Conservation (phyloP, 169 alveolate species). For the Cryptosporidium viatorum region DNA sequence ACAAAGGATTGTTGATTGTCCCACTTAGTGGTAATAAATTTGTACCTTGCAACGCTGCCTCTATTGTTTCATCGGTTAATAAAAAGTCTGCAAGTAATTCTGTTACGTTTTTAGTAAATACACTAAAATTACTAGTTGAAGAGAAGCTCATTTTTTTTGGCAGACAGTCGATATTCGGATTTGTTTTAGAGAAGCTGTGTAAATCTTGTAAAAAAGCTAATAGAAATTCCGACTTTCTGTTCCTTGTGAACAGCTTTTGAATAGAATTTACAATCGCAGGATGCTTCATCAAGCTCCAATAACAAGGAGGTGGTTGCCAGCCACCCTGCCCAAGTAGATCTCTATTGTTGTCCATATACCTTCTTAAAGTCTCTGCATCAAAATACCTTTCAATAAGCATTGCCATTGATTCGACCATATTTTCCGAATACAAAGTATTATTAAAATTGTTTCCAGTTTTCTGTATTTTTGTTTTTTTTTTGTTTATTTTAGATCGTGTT, state of each 20-base stretch:
- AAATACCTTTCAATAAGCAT: slow-evolving; percentile 82
- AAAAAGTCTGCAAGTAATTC: slow-evolving; percentile 88
- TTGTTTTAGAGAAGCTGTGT: slow-evolving; percentile 80
- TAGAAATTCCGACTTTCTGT: slow-evolving; percentile 85
- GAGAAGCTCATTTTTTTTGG: slow-evolving; percentile 79
- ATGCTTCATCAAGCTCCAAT: slow-evolving; percentile 85
- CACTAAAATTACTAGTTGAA: slow-evolving; percentile 90
- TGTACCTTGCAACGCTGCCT: slow-evolving; percentile 77
- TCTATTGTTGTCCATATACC: slow-evolving; percentile 86
- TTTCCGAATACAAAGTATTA: neutral
- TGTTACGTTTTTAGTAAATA: slow-evolving; percentile 88
- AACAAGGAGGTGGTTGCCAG: slow-evolving; percentile 89
- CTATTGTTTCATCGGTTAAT: slow-evolving; percentile 84
- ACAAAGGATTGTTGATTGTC: slow-evolving; percentile 51
- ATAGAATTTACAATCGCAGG: slow-evolving; percentile 84
- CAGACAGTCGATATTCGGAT: slow-evolving; percentile 79
- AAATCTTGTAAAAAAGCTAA: slow-evolving; percentile 87
- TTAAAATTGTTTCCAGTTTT: neutral
- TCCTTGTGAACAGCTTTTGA: slow-evolving; percentile 84
- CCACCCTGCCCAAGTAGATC: slow-evolving; percentile 82
- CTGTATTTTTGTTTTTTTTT: slow-evolving; percentile 30
- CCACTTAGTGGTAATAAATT: slow-evolving; percentile 68
- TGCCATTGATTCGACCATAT: slow-evolving; percentile 82
- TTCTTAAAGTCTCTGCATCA: slow-evolving; percentile 84
- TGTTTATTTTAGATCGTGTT: neutral